Conservation (phyloP, 2,329 filamentous ascomycete species). For the Botrytis squamosa region DNA sequence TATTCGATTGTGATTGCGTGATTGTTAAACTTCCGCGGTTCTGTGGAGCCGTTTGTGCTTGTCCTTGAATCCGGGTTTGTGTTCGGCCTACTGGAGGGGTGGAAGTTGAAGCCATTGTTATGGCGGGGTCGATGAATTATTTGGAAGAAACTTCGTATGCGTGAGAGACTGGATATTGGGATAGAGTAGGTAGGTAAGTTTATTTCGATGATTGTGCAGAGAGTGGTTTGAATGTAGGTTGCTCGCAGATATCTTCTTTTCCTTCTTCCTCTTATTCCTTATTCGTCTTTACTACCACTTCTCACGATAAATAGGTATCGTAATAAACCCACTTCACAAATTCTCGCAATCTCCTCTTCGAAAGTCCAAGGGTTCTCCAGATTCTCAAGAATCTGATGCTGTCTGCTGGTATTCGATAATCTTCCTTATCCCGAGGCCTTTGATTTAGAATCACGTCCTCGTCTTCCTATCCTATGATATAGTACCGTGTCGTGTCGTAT, state of each 20-base stretch:
- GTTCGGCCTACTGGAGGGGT: not conserved
- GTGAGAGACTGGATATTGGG: not conserved
- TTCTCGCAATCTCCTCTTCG: not conserved
- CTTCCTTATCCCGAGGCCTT: not conserved
- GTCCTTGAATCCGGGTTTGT: not conserved
- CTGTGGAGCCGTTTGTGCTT: constrained; percentile 1
- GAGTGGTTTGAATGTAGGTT: not conserved
- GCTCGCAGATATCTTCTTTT: not conserved
- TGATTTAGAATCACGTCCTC: not conserved
- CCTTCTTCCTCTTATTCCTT: not conserved
- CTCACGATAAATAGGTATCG: not conserved
- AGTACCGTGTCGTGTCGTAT: not conserved
- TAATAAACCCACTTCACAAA: not conserved
- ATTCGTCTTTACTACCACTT: not conserved
- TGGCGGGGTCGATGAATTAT: not conserved
- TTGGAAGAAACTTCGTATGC: not conserved
- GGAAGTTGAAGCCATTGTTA: not conserved
- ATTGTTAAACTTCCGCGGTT: not conserved
- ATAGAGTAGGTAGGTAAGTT: not conserved
- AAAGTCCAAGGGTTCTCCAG: not conserved
- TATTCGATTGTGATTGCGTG: not conserved
- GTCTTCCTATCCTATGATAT: not conserved
- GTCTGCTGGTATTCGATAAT: not conserved
- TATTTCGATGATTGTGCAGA: not conserved
- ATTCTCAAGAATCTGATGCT: not conserved